These are phyloP conservation scores for Coniochaeta sp. DNA, from an alignment of 2,329 filamentous ascomycete species.

Conservation along the genomic window DNA sequence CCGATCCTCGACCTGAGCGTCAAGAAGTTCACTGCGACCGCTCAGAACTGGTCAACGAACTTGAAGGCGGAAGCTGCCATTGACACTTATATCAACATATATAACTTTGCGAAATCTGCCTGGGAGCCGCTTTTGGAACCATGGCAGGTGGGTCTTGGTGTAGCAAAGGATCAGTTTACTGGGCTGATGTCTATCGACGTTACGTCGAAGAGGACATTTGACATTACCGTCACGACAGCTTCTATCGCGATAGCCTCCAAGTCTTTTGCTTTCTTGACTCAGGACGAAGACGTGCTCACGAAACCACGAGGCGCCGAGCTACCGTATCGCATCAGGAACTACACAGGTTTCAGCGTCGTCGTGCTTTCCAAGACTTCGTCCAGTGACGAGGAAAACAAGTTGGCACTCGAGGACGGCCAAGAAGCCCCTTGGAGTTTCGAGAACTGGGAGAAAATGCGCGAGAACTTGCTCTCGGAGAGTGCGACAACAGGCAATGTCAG, in stretches of 20 bases:
- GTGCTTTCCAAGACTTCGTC: conserved; percentile 69
- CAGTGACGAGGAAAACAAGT: conserved; percentile 62
- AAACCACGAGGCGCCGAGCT: conserved; percentile 89
- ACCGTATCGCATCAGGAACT: conserved; percentile 88
- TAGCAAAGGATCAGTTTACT: conserved; percentile 69
- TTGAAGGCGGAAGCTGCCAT: conserved; percentile 85
- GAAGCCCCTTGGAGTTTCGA: conserved; percentile 96
- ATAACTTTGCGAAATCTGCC: conserved; percentile 97
- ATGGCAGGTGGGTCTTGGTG: conserved; percentile 88
- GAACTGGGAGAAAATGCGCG: conserved; percentile 92
- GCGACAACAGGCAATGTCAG: conserved; percentile 68
- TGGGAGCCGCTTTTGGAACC: conserved; percentile 97
- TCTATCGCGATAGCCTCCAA: conserved; percentile 91
- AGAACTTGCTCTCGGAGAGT: conserved; percentile 80
- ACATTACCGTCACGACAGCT: conserved; percentile 86
- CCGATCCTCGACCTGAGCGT: conserved; percentile 91
- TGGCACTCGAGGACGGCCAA: conserved; percentile 78
- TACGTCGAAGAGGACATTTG: conserved; percentile 82
- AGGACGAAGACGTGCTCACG: conserved; percentile 83
- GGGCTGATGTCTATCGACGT: conserved; percentile 77
- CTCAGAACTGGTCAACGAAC: conserved; percentile 84
- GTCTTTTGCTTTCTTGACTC: conserved; percentile 81
- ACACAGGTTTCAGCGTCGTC: conserved; percentile 86
- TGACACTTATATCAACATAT: conserved; percentile 91
- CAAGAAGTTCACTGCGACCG: conserved; percentile 78